Conservation (phyloP, 805 yeast species). For the Kluyveromyces dobzhanskii region DNA sequence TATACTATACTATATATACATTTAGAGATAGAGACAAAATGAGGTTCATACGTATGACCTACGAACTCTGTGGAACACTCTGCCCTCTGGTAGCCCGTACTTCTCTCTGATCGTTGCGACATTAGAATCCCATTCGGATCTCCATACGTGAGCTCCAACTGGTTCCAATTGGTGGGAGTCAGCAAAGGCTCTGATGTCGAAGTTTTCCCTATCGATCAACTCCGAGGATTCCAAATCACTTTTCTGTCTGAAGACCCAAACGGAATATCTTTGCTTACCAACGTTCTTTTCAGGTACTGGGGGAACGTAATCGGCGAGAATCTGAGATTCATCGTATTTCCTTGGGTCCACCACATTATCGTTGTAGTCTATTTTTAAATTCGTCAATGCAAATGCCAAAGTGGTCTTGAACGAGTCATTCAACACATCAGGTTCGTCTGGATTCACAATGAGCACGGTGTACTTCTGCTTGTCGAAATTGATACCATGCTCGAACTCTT, state of each 20-base stretch:
- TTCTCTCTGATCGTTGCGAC: constrained; percentile 57
- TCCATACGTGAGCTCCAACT: constrained; percentile 89
- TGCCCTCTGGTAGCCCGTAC: constrained; percentile 69
- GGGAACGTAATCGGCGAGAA: constrained; percentile 60
- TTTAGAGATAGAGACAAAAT: too few relatives aligned
- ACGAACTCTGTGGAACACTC: constrained; percentile 63
- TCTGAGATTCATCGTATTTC: constrained; percentile 31
- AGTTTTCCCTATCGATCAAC: constrained; percentile 36
- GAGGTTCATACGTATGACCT: constrained; percentile 3
- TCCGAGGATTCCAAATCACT: constrained; percentile 11
- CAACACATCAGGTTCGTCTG: constrained; percentile 77
- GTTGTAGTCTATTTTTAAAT: constrained; percentile 49
- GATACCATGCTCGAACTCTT: constrained; percentile 49
- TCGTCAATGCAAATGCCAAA: constrained; percentile 68
- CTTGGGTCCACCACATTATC: constrained; percentile 44
- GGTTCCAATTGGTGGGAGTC: constrained; percentile 50
- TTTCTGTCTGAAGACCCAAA: constrained; percentile 84
- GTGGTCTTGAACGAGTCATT: constrained; percentile 62
- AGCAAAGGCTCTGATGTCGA: constrained; percentile 68
- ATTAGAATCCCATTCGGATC: constrained; percentile 74
- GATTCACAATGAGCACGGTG: constrained; percentile 77
- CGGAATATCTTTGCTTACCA: constrained; percentile 71
- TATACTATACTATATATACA: too few relatives aligned
- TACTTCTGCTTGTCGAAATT: constrained; percentile 43
- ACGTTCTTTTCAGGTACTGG: constrained; percentile 86